Evolutionary conservation across 306 rosid genomes (phyloP).

Genomic region (Cyclanthera cordifolia): DNA sequence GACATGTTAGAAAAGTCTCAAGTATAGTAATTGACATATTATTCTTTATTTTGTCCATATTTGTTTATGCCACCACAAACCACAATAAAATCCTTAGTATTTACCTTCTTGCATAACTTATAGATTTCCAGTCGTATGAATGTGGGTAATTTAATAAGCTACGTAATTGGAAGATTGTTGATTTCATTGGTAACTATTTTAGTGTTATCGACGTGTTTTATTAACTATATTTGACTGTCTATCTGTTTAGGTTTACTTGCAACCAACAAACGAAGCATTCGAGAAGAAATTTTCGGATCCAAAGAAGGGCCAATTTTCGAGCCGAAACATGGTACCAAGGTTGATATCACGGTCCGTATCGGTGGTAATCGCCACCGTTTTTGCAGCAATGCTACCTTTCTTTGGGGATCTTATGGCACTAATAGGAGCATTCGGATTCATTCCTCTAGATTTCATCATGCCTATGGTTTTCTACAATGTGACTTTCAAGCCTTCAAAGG

Average conservation of each 20-base stretch:
- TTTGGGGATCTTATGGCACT: slow-evolving; percentile 69
- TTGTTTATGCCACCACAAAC: too few relatives aligned
- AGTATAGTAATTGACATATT: too few relatives aligned
- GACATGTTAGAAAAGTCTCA: too few relatives aligned
- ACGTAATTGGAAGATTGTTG: background rate
- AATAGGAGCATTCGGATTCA: slow-evolving; percentile 67
- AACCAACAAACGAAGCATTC: slow-evolving; percentile 64
- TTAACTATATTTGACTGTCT: background rate
- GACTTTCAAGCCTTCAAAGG: slow-evolving; percentile 68
- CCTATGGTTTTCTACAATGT: slow-evolving; percentile 64
- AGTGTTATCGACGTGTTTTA: background rate
- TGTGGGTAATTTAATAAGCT: background rate
- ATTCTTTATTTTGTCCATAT: too few relatives aligned
- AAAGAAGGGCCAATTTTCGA: slow-evolving; percentile 41
- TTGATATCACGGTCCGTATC: slow-evolving; percentile 44
- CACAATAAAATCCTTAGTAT: too few relatives aligned
- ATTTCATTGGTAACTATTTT: too few relatives aligned
- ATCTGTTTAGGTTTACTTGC: slow-evolving; percentile 49
- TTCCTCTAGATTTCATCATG: slow-evolving; percentile 71
- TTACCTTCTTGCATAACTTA: too few relatives aligned
- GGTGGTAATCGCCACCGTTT: slow-evolving; percentile 40
- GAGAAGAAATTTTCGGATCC: slow-evolving; percentile 55
- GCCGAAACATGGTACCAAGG: slow-evolving; percentile 51
- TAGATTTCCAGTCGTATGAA: too few relatives aligned
- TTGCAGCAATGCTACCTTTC: slow-evolving; percentile 83